These are phyloP conservation scores for Agrocybe pediades DNA, from an alignment of 768 basidiomycete species.

Conservation along the genomic window DNA sequence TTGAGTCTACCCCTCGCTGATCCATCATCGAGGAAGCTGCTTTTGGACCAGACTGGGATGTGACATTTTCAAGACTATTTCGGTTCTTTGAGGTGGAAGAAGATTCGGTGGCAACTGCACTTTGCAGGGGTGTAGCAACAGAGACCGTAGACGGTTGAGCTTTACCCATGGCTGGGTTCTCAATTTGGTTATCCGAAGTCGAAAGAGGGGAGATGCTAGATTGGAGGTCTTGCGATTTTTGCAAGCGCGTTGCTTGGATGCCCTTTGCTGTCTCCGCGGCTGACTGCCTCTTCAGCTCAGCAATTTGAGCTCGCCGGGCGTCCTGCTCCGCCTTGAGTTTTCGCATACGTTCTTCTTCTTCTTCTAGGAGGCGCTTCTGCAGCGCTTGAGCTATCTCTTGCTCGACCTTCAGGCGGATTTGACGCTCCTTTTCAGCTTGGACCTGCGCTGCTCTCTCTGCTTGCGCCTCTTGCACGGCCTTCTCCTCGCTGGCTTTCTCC, in stretches of 20 bases:
- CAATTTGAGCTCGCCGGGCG: not conserved
- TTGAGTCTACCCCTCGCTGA: no score
- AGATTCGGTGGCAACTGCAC: no score
- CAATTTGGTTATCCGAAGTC: not conserved
- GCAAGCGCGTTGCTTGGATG: not conserved
- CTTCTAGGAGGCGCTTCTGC: conserved; percentile 14
- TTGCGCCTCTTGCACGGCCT: no score
- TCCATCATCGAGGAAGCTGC: no score
- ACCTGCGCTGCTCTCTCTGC: not conserved
- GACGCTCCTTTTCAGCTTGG: conserved; percentile 1
- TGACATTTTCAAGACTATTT: no score
- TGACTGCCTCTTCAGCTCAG: conserved; percentile 1
- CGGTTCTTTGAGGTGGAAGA: no score
- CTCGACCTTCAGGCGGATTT: conserved; percentile 16
- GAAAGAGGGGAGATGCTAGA: not conserved
- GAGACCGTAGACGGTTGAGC: no score
- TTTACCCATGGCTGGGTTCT: not conserved
- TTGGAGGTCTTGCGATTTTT: not conserved
- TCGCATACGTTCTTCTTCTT: conserved; percentile 12
- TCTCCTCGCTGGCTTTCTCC: not conserved
- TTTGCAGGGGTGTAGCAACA: no score
- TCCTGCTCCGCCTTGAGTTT: conserved; percentile 5
- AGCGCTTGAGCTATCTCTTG: conserved; percentile 10
- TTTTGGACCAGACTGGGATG: no score
- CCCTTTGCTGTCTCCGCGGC: not conserved